phyloP scores from a whole-genome alignment of 371 early-diverging fungal genomes.

The Mucor piriformis region DNA sequence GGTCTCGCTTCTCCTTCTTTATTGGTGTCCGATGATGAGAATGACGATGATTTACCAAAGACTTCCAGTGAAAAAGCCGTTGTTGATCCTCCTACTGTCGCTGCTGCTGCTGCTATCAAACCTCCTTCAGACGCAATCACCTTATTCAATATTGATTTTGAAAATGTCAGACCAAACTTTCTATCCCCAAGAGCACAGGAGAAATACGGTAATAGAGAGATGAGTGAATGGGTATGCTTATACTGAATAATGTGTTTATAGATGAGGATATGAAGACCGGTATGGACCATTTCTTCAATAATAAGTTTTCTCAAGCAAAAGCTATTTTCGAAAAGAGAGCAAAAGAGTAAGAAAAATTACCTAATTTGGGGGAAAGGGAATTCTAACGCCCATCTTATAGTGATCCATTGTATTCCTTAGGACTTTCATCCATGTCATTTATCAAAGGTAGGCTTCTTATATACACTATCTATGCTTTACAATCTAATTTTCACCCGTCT shows the following conservation, averaged over 20 bases:
- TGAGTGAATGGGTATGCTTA: not conserved
- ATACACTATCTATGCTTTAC: too few species aligned
- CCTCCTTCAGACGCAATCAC: constrained; percentile 10
- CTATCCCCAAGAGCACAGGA: constrained; percentile 47
- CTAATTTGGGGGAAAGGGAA: too few species aligned
- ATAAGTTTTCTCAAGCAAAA: constrained; percentile 55
- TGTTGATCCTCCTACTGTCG: not conserved
- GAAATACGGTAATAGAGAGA: constrained; percentile 32
- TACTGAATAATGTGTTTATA: constrained; percentile 13
- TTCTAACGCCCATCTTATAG: constrained; percentile 8
- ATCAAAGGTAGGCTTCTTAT: constrained; percentile 52
- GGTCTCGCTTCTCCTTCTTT: constrained; percentile 29
- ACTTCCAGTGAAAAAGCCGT: not conserved
- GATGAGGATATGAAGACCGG: constrained; percentile 55
- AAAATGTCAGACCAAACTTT: constrained; percentile 37
- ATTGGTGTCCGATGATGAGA: constrained; percentile 1
- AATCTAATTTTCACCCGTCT: too few species aligned
- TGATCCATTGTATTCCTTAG: constrained; percentile 47
- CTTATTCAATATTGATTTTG: constrained; percentile 23
- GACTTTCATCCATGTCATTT: constrained; percentile 46
- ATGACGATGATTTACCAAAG: constrained; percentile 12
- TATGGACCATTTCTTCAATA: constrained; percentile 56
- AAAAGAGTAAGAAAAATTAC: constrained; percentile 38
- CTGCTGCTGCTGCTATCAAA: not conserved
- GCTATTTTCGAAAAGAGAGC: constrained; percentile 36